A percentile compares a stretch with the other conserved stretches of the same genome.
Conservation (phyloP, 2,329 filamentous ascomycete species). For the Calonectria multiphialidica region DNA sequence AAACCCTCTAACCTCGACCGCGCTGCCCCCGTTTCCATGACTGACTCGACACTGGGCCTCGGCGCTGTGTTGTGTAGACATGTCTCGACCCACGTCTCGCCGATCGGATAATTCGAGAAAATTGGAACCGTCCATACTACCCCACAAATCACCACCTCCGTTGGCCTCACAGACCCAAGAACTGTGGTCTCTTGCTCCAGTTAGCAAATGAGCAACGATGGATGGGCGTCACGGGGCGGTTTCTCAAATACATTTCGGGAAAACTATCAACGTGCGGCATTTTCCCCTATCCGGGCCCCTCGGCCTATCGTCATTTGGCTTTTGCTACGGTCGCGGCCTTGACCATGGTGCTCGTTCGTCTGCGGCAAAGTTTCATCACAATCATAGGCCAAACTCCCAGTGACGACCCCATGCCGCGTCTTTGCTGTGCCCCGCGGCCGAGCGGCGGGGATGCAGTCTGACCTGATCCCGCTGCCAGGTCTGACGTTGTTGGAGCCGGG, state of each 20-base stretch:
- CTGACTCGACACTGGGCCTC: background rate
- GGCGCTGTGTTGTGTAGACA: background rate
- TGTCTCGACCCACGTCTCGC: slow-evolving; percentile 6
- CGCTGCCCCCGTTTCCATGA: slow-evolving; percentile 8
- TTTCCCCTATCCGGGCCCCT: slow-evolving; percentile 13
- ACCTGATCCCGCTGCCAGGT: slow-evolving; percentile 21
- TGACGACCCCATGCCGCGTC: slow-evolving; percentile 10
- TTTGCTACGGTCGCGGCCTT: background rate
- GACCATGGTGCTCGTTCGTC: background rate
- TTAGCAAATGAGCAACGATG: background rate
- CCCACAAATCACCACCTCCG: slow-evolving; percentile 17
- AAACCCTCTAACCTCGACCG: background rate
- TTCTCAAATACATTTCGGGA: background rate
- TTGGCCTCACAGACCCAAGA: background rate
- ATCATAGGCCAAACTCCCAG: background rate
- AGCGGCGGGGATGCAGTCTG: slow-evolving; percentile 20
- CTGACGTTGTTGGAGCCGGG: slow-evolving; percentile 6
- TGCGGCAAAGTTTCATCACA: slow-evolving; percentile 3
- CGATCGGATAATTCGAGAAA: slow-evolving; percentile 20
- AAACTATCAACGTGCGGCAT: slow-evolving; percentile 16
- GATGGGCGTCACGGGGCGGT: slow-evolving; percentile 14
- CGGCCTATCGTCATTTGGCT: slow-evolving; percentile 5
- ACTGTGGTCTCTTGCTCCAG: slow-evolving; percentile 1
- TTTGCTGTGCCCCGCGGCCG: slow-evolving; percentile 14
- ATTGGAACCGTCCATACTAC: slow-evolving; percentile 9